Evolutionary conservation across 2,329 filamentous ascomycete species (phyloP).

Genomic region (Tolypocladium guangdongense): DNA sequence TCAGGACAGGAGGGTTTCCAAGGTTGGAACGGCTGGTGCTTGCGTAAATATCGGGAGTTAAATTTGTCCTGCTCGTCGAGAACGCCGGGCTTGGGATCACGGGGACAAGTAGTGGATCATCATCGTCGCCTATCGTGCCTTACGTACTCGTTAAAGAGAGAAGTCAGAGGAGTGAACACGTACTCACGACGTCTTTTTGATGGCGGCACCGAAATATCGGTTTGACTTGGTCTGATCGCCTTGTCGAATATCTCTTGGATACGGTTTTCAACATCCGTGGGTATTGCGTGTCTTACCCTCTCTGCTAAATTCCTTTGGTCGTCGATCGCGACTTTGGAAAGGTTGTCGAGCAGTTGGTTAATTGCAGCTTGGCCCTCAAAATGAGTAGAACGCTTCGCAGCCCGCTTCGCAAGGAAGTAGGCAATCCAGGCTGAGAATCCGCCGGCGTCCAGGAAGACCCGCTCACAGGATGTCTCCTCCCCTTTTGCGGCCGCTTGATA

Average conservation of each 20-base stretch:
- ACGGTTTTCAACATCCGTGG: not conserved
- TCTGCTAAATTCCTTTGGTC: not conserved
- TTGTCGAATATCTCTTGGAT: not conserved
- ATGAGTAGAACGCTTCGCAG: not conserved
- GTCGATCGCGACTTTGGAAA: not conserved
- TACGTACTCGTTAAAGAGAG: not conserved
- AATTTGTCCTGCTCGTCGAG: not conserved
- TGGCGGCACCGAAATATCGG: not conserved
- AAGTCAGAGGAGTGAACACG: not conserved
- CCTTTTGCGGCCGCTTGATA: not conserved
- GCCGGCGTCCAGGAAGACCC: not conserved
- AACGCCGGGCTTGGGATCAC: not conserved
- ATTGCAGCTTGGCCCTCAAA: not conserved
- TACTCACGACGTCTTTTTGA: not conserved
- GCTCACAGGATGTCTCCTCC: not conserved
- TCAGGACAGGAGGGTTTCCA: not conserved
- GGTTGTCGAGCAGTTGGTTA: not conserved
- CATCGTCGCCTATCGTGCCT: not conserved
- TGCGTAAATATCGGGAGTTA: not conserved
- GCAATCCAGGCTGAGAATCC: not conserved
- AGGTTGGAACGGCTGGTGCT: not conserved
- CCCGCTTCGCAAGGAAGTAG: not conserved
- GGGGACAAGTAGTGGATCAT: not conserved
- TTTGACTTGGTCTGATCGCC: not conserved
- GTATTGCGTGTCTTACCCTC: not conserved